Percentiles rank a stretch among this genome's conserved stretches.
phyloP scores from a whole-genome alignment of 148 eudicot genomes.

The Rhododendron vialii region DNA sequence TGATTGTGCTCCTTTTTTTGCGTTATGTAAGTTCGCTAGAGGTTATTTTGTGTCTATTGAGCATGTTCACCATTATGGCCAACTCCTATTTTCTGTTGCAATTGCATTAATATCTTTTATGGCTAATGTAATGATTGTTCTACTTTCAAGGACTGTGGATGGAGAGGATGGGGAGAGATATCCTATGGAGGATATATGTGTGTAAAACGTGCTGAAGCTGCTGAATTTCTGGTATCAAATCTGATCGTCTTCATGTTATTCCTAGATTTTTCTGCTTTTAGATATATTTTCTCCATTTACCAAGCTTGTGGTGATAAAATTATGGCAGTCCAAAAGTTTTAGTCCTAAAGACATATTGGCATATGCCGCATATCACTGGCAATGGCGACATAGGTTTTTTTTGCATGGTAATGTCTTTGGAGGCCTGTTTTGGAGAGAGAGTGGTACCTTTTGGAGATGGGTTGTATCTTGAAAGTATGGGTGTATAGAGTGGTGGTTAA shows the following conservation, averaged over 20 bases:
- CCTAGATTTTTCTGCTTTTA: background rate
- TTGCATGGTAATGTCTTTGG: background rate
- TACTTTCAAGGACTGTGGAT: conserved; percentile 66
- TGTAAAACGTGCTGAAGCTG: conserved; percentile 78
- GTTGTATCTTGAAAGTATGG: background rate
- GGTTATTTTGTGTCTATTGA: background rate
- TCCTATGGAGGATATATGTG: conserved; percentile 92
- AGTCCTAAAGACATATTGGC: conserved; percentile 2
- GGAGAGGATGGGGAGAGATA: conserved; percentile 99
- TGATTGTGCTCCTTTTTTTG: background rate
- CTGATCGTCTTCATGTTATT: conserved; percentile 2
- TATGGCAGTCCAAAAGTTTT: background rate
- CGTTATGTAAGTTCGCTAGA: background rate
- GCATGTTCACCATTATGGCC: background rate
- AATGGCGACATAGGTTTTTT: background rate
- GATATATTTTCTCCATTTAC: background rate
- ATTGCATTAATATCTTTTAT: background rate
- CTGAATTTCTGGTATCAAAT: conserved; percentile 74
- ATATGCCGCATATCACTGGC: background rate
- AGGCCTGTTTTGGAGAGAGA: background rate
- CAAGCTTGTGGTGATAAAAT: background rate
- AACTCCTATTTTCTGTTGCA: background rate
- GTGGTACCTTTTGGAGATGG: background rate
- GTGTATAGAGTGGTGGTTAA: background rate
- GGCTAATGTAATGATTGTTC: conserved; percentile 1